These are phyloP conservation scores for Nakaseomyces glabratus DNA, from an alignment of 1,139 yeast genomes.

Conservation along the genomic window DNA sequence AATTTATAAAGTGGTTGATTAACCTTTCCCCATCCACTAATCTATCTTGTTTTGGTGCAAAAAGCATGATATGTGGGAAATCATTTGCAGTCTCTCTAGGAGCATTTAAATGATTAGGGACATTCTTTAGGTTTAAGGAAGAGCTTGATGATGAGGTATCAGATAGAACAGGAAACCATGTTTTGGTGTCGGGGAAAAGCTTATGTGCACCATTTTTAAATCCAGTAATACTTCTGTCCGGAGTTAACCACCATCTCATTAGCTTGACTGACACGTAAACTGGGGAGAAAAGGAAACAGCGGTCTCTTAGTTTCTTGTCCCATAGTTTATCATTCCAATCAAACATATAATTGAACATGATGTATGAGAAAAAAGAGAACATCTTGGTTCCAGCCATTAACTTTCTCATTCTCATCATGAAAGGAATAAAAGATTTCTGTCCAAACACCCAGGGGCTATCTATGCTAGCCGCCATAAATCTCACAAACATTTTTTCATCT, in stretches of 20 bases:
- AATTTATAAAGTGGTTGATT: slow-evolving; percentile 37
- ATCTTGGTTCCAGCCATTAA: slow-evolving; percentile 40
- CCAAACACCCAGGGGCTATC: slow-evolving; percentile 50
- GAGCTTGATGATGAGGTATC: slow-evolving; percentile 1
- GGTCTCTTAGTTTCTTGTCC: slow-evolving; percentile 56
- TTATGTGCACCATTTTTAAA: slow-evolving; percentile 26
- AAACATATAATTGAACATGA: slow-evolving; percentile 76
- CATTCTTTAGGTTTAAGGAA: slow-evolving; percentile 24
- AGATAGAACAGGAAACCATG: slow-evolving; percentile 26
- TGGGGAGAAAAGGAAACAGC: slow-evolving; percentile 78
- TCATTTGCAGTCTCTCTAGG: slow-evolving; percentile 12
- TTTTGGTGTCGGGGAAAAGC: slow-evolving; percentile 28
- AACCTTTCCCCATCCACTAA: slow-evolving; percentile 54
- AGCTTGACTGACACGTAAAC: slow-evolving; percentile 68
- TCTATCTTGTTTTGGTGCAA: slow-evolving; percentile 46
- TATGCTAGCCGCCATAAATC: slow-evolving; percentile 32
- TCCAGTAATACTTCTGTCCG: slow-evolving; percentile 20
- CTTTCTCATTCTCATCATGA: slow-evolving; percentile 45
- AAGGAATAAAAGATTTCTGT: slow-evolving; percentile 49
- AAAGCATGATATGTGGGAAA: slow-evolving; percentile 36
- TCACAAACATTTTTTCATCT: slow-evolving; percentile 47
- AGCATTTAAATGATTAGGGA: slow-evolving; percentile 28
- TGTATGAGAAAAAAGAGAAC: slow-evolving; percentile 59
- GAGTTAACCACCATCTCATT: slow-evolving; percentile 83
- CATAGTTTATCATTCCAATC: slow-evolving; percentile 79